Conservation (phyloP, 176 grass and related monocot genomes). For the barley (Hordeum vulgare) region DNA sequence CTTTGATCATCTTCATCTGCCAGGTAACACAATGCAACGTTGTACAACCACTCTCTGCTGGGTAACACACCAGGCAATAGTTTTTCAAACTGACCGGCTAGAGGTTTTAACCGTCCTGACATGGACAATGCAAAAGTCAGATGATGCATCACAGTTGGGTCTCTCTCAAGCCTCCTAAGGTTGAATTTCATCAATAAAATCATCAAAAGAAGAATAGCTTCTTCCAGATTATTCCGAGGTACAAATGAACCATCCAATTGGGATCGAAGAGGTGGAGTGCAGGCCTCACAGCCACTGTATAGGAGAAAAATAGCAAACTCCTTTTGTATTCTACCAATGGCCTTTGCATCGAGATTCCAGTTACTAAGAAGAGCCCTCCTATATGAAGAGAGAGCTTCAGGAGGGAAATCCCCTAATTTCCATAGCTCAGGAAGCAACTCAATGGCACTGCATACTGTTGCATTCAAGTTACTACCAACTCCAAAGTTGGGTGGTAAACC, state of each 20-base stretch:
- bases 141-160: slow-evolving; percentile 64
- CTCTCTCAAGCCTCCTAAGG: slow-evolving; percentile 59
- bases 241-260: slow-evolving; percentile 71
- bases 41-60: slow-evolving; percentile 55
- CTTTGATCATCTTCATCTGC: slow-evolving; percentile 53
- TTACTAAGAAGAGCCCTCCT: slow-evolving; percentile 64
- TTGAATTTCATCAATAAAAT: slow-evolving; percentile 78
- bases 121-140: slow-evolving; percentile 70
- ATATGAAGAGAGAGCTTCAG: slow-evolving; percentile 70
- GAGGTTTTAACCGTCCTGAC: slow-evolving; percentile 55
- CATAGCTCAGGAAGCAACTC: slow-evolving; percentile 85
- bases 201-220: slow-evolving; percentile 81
- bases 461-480: slow-evolving; percentile 54
- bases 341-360: slow-evolving; percentile 61
- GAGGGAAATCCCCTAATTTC: slow-evolving; percentile 45
- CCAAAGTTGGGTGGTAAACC: slow-evolving; percentile 36
- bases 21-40: slow-evolving; percentile 72
- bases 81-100: slow-evolving; percentile 62
- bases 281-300: slow-evolving; percentile 68
- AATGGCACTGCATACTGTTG: slow-evolving; percentile 58
- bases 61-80: slow-evolving; percentile 51
- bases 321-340: slow-evolving; percentile 61
- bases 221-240: slow-evolving; percentile 76
- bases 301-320: slow-evolving; percentile 78
- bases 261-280: slow-evolving; percentile 35